phyloP scores from a whole-genome alignment of 345 rosid species.

The Noccaea caerulescens region DNA sequence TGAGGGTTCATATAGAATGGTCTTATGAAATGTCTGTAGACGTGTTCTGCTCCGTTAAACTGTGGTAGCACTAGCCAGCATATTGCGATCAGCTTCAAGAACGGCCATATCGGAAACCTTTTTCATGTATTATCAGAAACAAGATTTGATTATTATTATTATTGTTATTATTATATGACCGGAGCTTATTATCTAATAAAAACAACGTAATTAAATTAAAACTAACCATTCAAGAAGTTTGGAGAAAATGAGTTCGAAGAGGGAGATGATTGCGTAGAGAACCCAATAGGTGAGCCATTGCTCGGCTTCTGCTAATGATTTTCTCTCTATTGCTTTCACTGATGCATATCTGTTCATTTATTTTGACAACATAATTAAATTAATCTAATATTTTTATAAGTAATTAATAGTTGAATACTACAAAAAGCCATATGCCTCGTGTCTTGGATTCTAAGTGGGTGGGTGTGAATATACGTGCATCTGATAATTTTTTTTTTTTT shows the following conservation, averaged over 20 bases:
- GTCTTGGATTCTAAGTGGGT: slow-evolving; percentile 38
- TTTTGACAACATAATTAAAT: background rate
- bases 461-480: slow-evolving; percentile 35
- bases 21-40: slow-evolving; percentile 80
- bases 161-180: background rate
- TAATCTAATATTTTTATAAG: background rate
- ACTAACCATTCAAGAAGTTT: slow-evolving; percentile 84
- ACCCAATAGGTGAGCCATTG: slow-evolving; percentile 99
- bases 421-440: slow-evolving; percentile 20
- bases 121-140: background rate
- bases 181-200: background rate
- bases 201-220: background rate
- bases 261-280: slow-evolving; percentile 82
- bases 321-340: slow-evolving; percentile 87
- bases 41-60: slow-evolving; percentile 92
- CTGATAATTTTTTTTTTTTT: background rate
- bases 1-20: slow-evolving; percentile 75
- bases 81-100: slow-evolving; percentile 70
- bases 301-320: slow-evolving; percentile 73
- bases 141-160: background rate
- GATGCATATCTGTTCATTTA: slow-evolving; percentile 76
- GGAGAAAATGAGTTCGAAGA: slow-evolving; percentile 84
- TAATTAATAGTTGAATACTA: slow-evolving; percentile 18
- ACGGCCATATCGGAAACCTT: slow-evolving; percentile 96
- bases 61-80: slow-evolving; percentile 95